Evolutionary conservation across 2,329 filamentous ascomycete genomes (phyloP).

Genomic region (Colletotrichum cordylinicola): DNA sequence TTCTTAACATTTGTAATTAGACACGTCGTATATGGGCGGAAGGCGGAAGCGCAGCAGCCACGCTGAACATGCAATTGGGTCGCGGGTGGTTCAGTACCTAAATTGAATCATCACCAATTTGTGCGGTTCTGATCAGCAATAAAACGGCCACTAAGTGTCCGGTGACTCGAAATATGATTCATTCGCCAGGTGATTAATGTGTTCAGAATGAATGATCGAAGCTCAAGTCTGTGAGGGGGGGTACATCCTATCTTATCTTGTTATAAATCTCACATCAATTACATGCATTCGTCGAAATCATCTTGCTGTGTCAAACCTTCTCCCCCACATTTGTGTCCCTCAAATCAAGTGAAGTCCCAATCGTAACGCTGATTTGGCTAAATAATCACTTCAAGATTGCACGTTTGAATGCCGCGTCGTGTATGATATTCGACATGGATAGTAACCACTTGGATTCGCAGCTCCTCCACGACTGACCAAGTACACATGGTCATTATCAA

Average conservation of each 20-base stretch:
- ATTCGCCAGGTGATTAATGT: background rate
- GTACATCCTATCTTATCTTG: background rate
- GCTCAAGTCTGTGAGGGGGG: too few species aligned
- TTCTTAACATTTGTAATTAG: too few species aligned
- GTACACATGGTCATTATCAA: background rate
- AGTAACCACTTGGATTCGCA: background rate
- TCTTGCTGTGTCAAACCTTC: background rate
- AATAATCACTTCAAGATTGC: background rate
- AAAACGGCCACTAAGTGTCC: too few species aligned
- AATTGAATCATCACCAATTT: too few species aligned
- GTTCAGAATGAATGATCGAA: background rate
- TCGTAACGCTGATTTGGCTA: background rate
- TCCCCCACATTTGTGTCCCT: too few species aligned
- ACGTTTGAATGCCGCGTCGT: background rate
- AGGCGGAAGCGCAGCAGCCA: too few species aligned
- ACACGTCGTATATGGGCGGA: too few species aligned
- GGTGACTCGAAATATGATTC: too few species aligned
- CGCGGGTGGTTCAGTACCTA: too few species aligned
- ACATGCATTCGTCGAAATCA: background rate
- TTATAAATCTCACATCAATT: background rate
- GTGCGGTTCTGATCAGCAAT: too few species aligned
- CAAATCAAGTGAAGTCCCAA: background rate
- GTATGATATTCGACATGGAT: background rate
- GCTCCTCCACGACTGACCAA: background rate
- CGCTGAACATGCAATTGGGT: too few species aligned